Percentiles rank a stretch among this genome's conserved stretches.
Evolutionary conservation across 768 basidiomycete genomes (phyloP).

Genomic region (Lactifluus hygrophoroides): DNA sequence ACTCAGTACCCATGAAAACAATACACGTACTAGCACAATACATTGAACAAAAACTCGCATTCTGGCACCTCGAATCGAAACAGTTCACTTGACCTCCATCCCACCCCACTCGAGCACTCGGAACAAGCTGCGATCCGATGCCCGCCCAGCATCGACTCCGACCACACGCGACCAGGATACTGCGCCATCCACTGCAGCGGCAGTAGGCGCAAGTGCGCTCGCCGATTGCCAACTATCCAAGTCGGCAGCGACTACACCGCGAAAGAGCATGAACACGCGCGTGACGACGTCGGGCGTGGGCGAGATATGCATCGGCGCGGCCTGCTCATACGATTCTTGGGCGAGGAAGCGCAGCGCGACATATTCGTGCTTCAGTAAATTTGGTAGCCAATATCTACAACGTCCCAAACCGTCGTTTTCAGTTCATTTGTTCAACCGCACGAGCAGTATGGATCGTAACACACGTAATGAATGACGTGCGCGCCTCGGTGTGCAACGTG

Average conservation of each 20-base stretch:
- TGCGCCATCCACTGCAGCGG: constrained; percentile 19
- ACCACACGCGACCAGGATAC: constrained; percentile 29
- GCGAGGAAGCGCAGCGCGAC: constrained; percentile 40
- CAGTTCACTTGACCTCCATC: background rate
- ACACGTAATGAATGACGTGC: constrained; percentile 40
- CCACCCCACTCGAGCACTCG: constrained; percentile 41
- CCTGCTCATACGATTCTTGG: constrained; percentile 34
- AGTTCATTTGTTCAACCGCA: background rate
- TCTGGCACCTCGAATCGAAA: background rate
- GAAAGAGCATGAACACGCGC: constrained; percentile 42
- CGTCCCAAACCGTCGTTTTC: background rate
- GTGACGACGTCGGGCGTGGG: constrained; percentile 38
- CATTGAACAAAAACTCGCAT: too few relatives aligned
- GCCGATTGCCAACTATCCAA: constrained; percentile 24
- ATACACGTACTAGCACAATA: too few relatives aligned
- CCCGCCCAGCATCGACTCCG: constrained; percentile 27
- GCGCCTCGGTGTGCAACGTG: constrained; percentile 35
- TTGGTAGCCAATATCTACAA: constrained; percentile 35
- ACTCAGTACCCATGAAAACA: too few relatives aligned
- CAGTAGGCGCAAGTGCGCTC: constrained; percentile 19
- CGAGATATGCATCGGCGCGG: constrained; percentile 31
- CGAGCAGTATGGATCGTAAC: constrained; percentile 20
- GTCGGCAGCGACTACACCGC: constrained; percentile 27
- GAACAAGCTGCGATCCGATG: constrained; percentile 27
- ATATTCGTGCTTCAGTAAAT: constrained; percentile 31